Evolutionary conservation across 1,139 yeast species (phyloP).

Genomic region (Pneumocystis canis): DNA sequence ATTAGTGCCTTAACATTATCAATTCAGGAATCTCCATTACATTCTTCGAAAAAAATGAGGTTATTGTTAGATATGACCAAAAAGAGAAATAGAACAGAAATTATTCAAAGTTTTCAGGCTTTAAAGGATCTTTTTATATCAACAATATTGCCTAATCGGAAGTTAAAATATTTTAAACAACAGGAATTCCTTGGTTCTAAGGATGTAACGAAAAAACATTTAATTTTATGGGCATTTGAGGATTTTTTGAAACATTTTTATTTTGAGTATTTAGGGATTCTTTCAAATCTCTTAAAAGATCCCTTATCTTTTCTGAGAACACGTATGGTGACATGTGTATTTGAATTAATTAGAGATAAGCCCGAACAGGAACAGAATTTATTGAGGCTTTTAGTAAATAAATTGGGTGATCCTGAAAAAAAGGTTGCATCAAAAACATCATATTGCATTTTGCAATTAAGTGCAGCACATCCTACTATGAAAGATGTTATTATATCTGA

Average conservation of each 20-base stretch:
- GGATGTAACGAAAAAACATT: conserved; percentile 28
- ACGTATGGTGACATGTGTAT: conserved; percentile 59
- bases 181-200: conserved; percentile 40
- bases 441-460: conserved; percentile 59
- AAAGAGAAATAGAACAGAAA: conserved; percentile 87
- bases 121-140: conserved; percentile 71
- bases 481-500: conserved; percentile 64
- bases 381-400: conserved; percentile 76
- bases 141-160: conserved; percentile 72
- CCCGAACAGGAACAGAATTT: conserved; percentile 96
- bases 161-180: conserved; percentile 63
- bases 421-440: conserved; percentile 86
- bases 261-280: conserved; percentile 52
- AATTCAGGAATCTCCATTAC: conserved; percentile 89
- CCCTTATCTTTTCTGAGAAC: conserved; percentile 83
- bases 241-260: conserved; percentile 68
- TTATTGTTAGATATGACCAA: conserved; percentile 63
- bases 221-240: conserved; percentile 73
- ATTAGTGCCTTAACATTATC: conserved; percentile 84
- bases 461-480: conserved; percentile 95
- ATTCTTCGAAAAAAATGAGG: conserved; percentile 71
- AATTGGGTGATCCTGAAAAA: conserved; percentile 82
- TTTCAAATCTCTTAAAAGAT: conserved; percentile 71
- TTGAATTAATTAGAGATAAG: conserved; percentile 64
- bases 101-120: conserved; percentile 80